Conservation (phyloP, 805 yeast genomes). For the Candida vartiovaarae region DNA sequence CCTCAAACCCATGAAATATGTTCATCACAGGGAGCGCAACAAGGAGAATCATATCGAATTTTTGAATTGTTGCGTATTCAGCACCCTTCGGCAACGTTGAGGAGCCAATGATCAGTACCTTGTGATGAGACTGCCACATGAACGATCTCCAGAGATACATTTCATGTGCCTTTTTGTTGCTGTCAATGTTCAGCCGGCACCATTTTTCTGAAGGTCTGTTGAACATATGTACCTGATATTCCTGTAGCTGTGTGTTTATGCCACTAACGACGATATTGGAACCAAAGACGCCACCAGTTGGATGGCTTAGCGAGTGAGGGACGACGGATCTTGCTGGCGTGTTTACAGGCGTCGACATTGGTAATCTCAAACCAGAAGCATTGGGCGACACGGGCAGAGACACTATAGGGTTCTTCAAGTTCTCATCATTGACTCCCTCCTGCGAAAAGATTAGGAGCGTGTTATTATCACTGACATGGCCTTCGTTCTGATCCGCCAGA, state of each 20-base stretch:
- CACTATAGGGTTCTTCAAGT: conserved; percentile 23
- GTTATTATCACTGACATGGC: conserved; percentile 8
- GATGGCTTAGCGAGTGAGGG: conserved; percentile 44
- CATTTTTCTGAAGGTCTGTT: conserved; percentile 53
- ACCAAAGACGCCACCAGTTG: conserved; percentile 61
- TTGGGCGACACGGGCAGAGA: conserved; percentile 27
- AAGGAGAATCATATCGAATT: conserved; percentile 37
- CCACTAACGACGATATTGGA: conserved; percentile 60
- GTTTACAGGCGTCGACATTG: conserved; percentile 16
- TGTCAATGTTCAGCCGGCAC: conserved; percentile 51
- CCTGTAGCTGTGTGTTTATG: conserved; percentile 36
- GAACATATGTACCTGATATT: conserved; percentile 42
- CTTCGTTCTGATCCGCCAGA: conserved; percentile 5
- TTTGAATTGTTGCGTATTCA: conserved; percentile 32
- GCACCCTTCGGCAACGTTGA: conserved; percentile 17
- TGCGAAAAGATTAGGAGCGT: conserved; percentile 17
- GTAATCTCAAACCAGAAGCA: conserved; percentile 27
- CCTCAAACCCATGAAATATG: conserved; percentile 22
- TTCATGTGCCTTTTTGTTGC: conserved; percentile 33
- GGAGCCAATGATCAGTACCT: conserved; percentile 54
- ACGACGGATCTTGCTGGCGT: conserved; percentile 21
- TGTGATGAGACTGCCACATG: conserved; percentile 76
- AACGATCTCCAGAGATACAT: conserved; percentile 63
- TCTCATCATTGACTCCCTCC: conserved; percentile 2
- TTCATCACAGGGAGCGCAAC: conserved; percentile 52